Conservation (phyloP, 495 filamentous ascomycete species). For the Zalerion maritima region DNA sequence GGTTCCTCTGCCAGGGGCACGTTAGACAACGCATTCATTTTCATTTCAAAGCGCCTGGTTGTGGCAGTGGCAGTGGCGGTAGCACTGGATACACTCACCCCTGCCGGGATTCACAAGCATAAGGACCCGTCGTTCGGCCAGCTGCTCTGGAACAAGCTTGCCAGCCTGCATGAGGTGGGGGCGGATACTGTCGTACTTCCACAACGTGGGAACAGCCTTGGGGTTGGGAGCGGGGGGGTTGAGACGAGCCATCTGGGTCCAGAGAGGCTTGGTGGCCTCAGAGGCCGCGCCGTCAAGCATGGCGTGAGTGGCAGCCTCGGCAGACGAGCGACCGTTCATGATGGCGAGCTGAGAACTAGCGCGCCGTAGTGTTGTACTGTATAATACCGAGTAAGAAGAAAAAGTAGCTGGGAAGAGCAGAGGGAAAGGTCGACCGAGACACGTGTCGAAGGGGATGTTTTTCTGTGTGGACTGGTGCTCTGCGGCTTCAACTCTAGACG, state of each 20-base stretch:
- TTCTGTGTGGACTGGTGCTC: no score
- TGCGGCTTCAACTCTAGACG: no score
- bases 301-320: not conserved
- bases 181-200: constrained; percentile 26
- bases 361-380: no score
- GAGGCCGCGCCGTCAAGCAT: not conserved
- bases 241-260: constrained; percentile 19
- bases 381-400: no score
- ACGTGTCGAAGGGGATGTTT: no score
- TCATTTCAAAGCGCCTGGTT: no score
- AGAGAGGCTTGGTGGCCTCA: not conserved
- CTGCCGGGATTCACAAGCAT: constrained; percentile 34
- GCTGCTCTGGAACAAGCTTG: constrained; percentile 23
- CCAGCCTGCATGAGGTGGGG: constrained; percentile 27
- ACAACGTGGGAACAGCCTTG: constrained; percentile 20
- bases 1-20: constrained; percentile 20
- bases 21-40: not conserved
- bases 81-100: constrained; percentile 13
- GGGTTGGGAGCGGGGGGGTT: constrained; percentile 32
- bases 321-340: not conserved
- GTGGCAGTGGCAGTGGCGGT: not conserved
- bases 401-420: no score
- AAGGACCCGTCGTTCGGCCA: constrained; percentile 31
- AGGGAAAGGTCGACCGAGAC: no score
- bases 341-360: no score